Evolutionary conservation across 2,329 filamentous ascomycete species (phyloP).

Genomic region (Fusarium fracticaudum): DNA sequence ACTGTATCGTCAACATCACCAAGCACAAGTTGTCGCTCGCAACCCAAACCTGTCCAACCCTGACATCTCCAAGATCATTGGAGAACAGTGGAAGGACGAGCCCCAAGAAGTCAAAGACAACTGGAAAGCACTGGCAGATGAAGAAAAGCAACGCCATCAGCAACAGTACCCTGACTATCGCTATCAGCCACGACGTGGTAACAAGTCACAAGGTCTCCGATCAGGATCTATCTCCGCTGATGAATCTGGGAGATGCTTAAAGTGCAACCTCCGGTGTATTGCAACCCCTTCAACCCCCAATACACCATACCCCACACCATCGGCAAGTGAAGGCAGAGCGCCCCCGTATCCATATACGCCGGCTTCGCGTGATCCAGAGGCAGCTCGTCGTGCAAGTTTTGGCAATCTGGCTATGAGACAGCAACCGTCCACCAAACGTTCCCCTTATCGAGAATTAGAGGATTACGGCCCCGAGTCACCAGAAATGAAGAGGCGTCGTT

Average conservation of each 20-base stretch:
- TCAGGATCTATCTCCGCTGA: conserved; percentile 53
- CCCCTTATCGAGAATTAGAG: conserved; percentile 43
- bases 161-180: conserved; percentile 92
- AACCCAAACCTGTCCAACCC: conserved; percentile 94
- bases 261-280: conserved; percentile 76
- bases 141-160: conserved; percentile 91
- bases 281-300: conserved; percentile 69
- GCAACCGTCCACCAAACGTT: conserved; percentile 36
- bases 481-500: conserved; percentile 71
- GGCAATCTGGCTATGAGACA: conserved; percentile 36
- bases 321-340: conserved; percentile 41
- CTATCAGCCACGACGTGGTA: conserved; percentile 83
- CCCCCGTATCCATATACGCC: conserved; percentile 36
- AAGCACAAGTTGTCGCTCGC: conserved; percentile 80
- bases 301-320: conserved; percentile 54
- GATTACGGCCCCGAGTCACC: conserved; percentile 54
- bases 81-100: conserved; percentile 87
- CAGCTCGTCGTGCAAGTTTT: conserved; percentile 43
- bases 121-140: conserved; percentile 91
- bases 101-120: conserved; percentile 77
- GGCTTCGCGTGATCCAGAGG: conserved; percentile 32
- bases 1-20: conserved; percentile 92
- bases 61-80: conserved; percentile 97
- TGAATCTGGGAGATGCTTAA: conserved; percentile 69
- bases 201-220: conserved; percentile 46